Evolutionary conservation across 345 rosid species (phyloP), one percentile per base, ranked within the genome.

Genomic region (Moricandia arvensis): DNA sequence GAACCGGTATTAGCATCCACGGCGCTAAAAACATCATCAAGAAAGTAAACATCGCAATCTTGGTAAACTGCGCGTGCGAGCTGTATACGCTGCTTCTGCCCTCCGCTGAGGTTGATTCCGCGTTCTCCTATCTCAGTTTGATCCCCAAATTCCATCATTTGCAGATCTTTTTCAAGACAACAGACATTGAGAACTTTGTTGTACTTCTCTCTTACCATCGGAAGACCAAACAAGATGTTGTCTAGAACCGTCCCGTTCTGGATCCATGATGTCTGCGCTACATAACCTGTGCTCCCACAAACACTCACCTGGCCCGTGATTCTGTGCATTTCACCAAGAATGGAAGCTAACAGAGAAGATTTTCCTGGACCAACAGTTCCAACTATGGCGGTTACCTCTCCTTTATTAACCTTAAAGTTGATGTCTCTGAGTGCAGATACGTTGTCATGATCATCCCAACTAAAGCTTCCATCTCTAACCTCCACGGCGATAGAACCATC

Each of bases 1-100:
- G 98, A 83, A 7, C 98, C 98, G 4, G 98, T 94, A 79, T 94
- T 97, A 57, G 98, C 97, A 87, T 94, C 98, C 57, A 94, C 97
- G 16, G 96, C 97, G 54, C 98, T 94, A 49, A 94, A 94, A 77
- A 91, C 89, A 68, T 94, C 98, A 72, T 94, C 98, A 4, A 94
- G 93, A 75, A 94, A 89, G 77, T 90, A 94, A 33, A 88, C 88
- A 75, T 94, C 98, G 61, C 81, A 81, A 71, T 94, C 97, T 76
- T 91, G 97, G 77, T 91, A 94, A 47, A 91, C 97, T 1, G 97
- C 96, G 58, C 96, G 85, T 7, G 98, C 98, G 3, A 94, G 95
- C 69, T 94, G 98, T 64, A 94, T 83, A 59, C 98, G 83, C 82
- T 94, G 98, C 82, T 94, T 94, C 86, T 94, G 98, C 9, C 98